Percentiles rank a stretch among this genome's conserved stretches.
Evolutionary conservation across 805 yeast species (phyloP).

Genomic region (Wickerhamomyces ciferrii): DNA sequence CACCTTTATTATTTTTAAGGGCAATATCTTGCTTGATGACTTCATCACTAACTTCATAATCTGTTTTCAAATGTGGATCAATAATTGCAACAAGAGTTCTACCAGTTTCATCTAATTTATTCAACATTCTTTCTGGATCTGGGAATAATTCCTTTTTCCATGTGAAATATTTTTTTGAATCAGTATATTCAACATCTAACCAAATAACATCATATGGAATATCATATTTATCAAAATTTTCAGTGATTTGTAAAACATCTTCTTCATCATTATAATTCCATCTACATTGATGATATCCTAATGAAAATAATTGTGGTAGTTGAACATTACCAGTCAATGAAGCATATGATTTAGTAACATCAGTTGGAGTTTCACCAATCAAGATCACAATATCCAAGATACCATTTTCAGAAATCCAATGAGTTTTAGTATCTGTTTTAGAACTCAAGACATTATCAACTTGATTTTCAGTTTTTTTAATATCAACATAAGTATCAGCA

Average conservation of each 20-base stretch:
- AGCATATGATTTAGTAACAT: constrained; percentile 58
- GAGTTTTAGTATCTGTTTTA: constrained; percentile 40
- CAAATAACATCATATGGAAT: constrained; percentile 91
- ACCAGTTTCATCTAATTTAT: constrained; percentile 60
- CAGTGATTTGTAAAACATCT: constrained; percentile 72
- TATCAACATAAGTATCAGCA: constrained; percentile 89
- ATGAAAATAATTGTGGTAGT: constrained; percentile 71
- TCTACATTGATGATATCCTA: constrained; percentile 94
- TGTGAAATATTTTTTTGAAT: constrained; percentile 81
- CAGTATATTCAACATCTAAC: constrained; percentile 93
- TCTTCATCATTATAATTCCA: constrained; percentile 93
- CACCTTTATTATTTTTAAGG: constrained; percentile 40
- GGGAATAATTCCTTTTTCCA: constrained; percentile 80
- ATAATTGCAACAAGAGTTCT: constrained; percentile 79
- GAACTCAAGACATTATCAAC: constrained; percentile 9
- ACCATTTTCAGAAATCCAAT: constrained; percentile 95
- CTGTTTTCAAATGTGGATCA: constrained; percentile 85
- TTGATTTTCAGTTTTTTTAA: constrained; percentile 32
- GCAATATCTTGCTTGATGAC: constrained; percentile 39
- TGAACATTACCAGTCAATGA: constrained; percentile 64
- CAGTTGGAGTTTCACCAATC: constrained; percentile 51
- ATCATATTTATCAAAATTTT: constrained; percentile 62
- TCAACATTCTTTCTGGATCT: constrained; percentile 64
- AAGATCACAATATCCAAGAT: constrained; percentile 68
- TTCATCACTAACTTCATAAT: constrained; percentile 57